Percentiles rank a stretch among this genome's conserved stretches.
phyloP scores from a whole-genome alignment of 768 basidiomycete species.

The Ramaria sp. region DNA sequence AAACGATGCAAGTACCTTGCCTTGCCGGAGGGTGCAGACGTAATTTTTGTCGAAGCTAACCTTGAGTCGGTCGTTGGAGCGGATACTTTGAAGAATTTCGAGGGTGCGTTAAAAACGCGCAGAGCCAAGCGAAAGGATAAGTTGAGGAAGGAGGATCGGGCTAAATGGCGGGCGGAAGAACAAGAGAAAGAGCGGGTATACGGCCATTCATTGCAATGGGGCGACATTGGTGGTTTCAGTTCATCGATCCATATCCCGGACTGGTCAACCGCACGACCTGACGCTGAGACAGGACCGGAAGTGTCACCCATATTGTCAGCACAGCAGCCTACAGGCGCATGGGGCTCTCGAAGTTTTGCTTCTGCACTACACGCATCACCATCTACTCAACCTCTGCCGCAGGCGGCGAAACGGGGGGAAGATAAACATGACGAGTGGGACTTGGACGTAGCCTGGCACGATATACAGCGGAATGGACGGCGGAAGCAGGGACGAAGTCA shows the following conservation, averaged over 20 bases:
- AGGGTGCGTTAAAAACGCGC: slow-evolving; percentile 69
- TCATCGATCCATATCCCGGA: slow-evolving; percentile 10
- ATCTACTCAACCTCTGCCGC: slow-evolving; percentile 14
- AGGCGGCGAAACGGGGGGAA: slow-evolving; percentile 18
- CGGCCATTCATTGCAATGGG: slow-evolving; percentile 12
- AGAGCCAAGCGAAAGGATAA: slow-evolving; percentile 69
- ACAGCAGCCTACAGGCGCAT: slow-evolving; percentile 36
- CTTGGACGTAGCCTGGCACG: slow-evolving; percentile 71
- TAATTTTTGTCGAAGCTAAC: slow-evolving; percentile 88
- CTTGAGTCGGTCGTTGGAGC: slow-evolving; percentile 65
- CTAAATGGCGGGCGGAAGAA: slow-evolving; percentile 69
- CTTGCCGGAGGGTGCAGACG: slow-evolving; percentile 83
- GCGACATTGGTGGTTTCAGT: slow-evolving; percentile 11
- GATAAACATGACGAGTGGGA: slow-evolving; percentile 59
- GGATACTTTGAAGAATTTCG: slow-evolving; percentile 73
- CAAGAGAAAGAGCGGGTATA: slow-evolving; percentile 36
- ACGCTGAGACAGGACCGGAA: not conserved
- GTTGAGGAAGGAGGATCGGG: slow-evolving; percentile 77
- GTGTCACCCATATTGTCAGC: not conserved
- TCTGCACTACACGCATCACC: slow-evolving; percentile 53
- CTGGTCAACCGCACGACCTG: slow-evolving; percentile 6
- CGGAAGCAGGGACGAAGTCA: slow-evolving; percentile 48
- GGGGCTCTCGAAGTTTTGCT: slow-evolving; percentile 77
- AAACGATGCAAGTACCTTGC: slow-evolving; percentile 93
- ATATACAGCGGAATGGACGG: slow-evolving; percentile 42